phyloP scores from a whole-genome alignment of 129 eudicot species.

The Artemisia annua region DNA sequence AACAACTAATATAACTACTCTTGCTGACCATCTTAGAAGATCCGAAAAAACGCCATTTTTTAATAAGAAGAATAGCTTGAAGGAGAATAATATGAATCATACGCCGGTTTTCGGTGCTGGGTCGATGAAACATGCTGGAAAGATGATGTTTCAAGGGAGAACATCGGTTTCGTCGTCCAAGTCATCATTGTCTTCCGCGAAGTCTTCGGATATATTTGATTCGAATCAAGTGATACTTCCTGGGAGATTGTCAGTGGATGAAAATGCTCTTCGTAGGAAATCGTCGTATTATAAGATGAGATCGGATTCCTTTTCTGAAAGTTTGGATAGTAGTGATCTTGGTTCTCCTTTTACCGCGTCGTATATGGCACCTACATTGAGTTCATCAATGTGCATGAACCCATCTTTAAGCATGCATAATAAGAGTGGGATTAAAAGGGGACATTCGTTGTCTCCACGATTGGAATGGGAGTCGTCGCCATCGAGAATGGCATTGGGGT shows the following conservation, averaged over 20 bases:
- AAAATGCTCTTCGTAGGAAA: conserved; percentile 46
- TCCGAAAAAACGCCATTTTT: conserved; percentile 24
- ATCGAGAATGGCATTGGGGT: conserved; percentile 26
- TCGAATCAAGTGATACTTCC: conserved; percentile 43
- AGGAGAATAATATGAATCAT: conserved; percentile 37
- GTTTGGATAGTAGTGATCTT: conserved; percentile 55
- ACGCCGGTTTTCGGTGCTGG: conserved; percentile 54
- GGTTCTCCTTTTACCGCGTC: conserved; percentile 48
- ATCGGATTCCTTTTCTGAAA: conserved; percentile 39
- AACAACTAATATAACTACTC: conserved; percentile 33
- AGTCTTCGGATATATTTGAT: conserved; percentile 17
- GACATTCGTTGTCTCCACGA: conserved; percentile 20
- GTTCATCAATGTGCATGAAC: conserved; percentile 50
- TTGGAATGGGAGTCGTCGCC: conserved; percentile 43
- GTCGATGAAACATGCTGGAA: conserved; percentile 54
- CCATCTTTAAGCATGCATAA: conserved; percentile 32
- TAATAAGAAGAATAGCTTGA: conserved; percentile 45
- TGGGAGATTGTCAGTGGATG: conserved; percentile 69
- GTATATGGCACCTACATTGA: conserved; percentile 69
- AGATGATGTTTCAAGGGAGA: conserved; percentile 41
- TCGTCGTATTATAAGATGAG: conserved; percentile 23
- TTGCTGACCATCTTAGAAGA: conserved; percentile 34
- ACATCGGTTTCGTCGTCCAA: conserved; percentile 36
- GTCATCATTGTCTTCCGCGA: conserved; percentile 14
- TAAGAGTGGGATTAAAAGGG: conserved; percentile 25